Conservation (phyloP, 2,329 filamentous ascomycete genomes). For the Trichophaea hybrida region DNA sequence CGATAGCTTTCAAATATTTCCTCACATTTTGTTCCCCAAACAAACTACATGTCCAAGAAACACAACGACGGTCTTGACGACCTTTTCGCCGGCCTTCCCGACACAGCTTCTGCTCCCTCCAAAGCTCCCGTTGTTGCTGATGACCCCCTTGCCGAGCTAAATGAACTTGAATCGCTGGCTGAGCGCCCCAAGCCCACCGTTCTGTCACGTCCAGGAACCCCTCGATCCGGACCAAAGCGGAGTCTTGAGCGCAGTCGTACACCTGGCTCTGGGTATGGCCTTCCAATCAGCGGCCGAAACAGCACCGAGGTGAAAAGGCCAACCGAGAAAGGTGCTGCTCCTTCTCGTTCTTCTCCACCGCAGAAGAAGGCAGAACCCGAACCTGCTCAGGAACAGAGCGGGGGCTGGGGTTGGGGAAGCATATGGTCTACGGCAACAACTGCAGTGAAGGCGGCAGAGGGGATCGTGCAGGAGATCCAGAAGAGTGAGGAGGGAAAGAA, state of each 20-base stretch:
- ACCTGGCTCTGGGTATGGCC: slow-evolving; percentile 25
- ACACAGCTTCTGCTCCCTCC: slow-evolving; percentile 37
- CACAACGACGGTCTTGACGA: slow-evolving; percentile 42
- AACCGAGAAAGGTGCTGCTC: slow-evolving; percentile 25
- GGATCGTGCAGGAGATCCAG: slow-evolving; percentile 84
- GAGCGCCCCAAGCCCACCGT: slow-evolving; percentile 41
- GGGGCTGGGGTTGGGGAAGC: slow-evolving; percentile 72
- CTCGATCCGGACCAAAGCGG: slow-evolving; percentile 35
- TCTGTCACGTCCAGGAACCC: slow-evolving; percentile 62
- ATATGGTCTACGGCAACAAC: slow-evolving; percentile 63
- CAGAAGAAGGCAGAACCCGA: slow-evolving; percentile 36
- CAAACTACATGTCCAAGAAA: slow-evolving; percentile 4
- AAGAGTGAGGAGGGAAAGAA: slow-evolving; percentile 92
- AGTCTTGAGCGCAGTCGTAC: slow-evolving; percentile 23
- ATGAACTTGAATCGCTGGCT: slow-evolving; percentile 59
- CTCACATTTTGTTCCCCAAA: neutral
- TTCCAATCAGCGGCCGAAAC: slow-evolving; percentile 15
- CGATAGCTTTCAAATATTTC: neutral
- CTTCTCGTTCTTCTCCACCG: slow-evolving; percentile 8
- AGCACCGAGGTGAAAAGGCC: slow-evolving; percentile 18
- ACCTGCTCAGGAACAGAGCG: slow-evolving; percentile 35
- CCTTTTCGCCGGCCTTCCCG: slow-evolving; percentile 48
- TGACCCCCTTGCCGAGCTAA: slow-evolving; percentile 1
- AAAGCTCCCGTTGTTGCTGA: slow-evolving; percentile 30
- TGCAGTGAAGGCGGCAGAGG: slow-evolving; percentile 58